phyloP scores from a whole-genome alignment of 192 early-diverging fungal genomes.

The Podila epigama region DNA sequence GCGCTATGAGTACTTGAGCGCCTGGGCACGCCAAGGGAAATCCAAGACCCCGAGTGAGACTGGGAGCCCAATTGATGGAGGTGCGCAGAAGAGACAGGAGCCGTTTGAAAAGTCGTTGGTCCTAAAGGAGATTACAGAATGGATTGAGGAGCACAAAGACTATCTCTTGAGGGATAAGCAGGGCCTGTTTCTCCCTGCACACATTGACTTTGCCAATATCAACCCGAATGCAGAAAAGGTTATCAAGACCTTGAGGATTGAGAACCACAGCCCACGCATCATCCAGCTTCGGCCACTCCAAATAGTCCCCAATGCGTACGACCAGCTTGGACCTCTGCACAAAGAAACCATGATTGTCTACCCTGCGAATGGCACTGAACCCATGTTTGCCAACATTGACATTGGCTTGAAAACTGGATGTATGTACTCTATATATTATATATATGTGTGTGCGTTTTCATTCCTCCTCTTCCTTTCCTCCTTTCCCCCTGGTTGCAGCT shows the following conservation, averaged over 20 bases:
- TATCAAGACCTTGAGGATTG: constrained; percentile 31
- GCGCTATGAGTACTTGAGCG: constrained; percentile 37
- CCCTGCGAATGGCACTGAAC: constrained; percentile 41
- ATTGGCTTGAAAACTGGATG: constrained; percentile 25
- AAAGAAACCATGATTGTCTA: constrained; percentile 21
- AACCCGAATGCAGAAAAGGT: constrained; percentile 27
- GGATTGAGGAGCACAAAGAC: constrained; percentile 41
- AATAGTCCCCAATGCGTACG: constrained; percentile 35
- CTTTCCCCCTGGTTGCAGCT: no score
- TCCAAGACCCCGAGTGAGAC: constrained; percentile 27
- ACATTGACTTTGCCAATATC: constrained; percentile 40
- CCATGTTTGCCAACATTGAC: constrained; percentile 48
- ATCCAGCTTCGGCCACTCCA: constrained; percentile 28
- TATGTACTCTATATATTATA: neutral
- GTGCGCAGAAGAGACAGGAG: constrained; percentile 26
- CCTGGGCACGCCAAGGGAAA: constrained; percentile 39
- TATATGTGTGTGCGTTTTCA: neutral
- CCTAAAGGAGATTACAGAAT: constrained; percentile 39
- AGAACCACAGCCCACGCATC: constrained; percentile 34
- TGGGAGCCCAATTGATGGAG: constrained; percentile 36
- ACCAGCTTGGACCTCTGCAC: constrained; percentile 20
- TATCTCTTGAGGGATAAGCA: constrained; percentile 29
- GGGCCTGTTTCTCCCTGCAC: constrained; percentile 26
- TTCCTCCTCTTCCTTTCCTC: neutral
- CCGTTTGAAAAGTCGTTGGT: constrained; percentile 40